Percentiles rank a stretch among this genome's conserved stretches.
Conservation (phyloP, 2,329 filamentous ascomycete species). For the Epichloe gansuensis region DNA sequence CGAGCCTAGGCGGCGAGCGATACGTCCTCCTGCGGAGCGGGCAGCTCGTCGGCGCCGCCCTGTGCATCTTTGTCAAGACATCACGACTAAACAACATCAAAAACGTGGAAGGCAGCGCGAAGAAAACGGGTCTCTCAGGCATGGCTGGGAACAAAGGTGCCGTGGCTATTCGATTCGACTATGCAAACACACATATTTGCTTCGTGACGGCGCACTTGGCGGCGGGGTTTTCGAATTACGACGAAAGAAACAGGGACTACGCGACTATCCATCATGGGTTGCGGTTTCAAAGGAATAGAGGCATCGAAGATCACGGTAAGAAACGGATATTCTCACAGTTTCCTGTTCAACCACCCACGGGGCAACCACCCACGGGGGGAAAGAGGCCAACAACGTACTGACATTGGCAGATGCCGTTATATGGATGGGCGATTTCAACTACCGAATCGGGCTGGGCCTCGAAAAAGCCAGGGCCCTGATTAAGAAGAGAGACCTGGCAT, state of each 20-base stretch:
- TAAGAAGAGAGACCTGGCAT: slow-evolving; percentile 58
- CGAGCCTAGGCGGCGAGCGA: slow-evolving; percentile 51
- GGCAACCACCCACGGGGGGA: neutral
- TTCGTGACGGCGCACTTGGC: slow-evolving; percentile 95
- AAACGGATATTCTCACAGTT: neutral
- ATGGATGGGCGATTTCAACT: slow-evolving; percentile 98
- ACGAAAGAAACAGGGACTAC: slow-evolving; percentile 90
- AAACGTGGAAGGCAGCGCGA: slow-evolving; percentile 91
- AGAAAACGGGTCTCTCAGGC: slow-evolving; percentile 88
- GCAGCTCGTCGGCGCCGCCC: slow-evolving; percentile 83
- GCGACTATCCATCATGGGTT: slow-evolving; percentile 76
- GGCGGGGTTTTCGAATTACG: slow-evolving; percentile 91
- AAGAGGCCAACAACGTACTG: neutral
- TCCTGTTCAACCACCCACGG: no score
- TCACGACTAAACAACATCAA: slow-evolving; percentile 72
- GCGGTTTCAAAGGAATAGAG: slow-evolving; percentile 78
- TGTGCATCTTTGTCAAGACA: slow-evolving; percentile 81
- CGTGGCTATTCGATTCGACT: slow-evolving; percentile 91
- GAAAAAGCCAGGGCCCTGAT: slow-evolving; percentile 68
- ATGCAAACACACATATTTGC: slow-evolving; percentile 81
- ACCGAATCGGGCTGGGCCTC: slow-evolving; percentile 75
- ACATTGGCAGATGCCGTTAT: slow-evolving; percentile 51
- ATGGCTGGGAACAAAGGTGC: slow-evolving; percentile 98
- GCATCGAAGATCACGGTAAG: slow-evolving; percentile 78
- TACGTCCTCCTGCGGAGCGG: slow-evolving; percentile 87